Conservation (phyloP, 306 rosid genomes). For the Vachellia collinsii region DNA sequence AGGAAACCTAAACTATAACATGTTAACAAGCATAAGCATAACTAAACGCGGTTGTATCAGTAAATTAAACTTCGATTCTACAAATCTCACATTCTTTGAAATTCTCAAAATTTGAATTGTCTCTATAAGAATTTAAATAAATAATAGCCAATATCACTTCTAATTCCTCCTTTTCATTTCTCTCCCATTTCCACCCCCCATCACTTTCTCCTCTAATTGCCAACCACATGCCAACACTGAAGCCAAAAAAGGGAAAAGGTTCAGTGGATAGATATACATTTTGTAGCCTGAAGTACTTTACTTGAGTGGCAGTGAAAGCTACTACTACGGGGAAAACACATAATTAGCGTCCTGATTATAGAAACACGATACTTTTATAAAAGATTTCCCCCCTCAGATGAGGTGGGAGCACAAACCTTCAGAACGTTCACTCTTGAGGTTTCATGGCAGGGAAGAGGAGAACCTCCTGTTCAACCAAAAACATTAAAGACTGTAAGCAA, state of each 20-base stretch:
- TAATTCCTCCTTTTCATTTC: background rate
- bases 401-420: conserved; percentile 40
- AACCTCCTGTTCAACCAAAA: conserved; percentile 70
- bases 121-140: background rate
- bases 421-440: conserved; percentile 68
- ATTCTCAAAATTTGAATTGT: background rate
- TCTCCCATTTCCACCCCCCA: background rate
- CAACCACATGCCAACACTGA: background rate
- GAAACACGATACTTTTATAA: background rate
- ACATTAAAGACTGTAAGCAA: background rate
- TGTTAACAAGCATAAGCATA: background rate
- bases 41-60: background rate
- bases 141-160: background rate
- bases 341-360: background rate
- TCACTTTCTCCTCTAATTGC: background rate
- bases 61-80: background rate
- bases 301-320: background rate
- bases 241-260: background rate
- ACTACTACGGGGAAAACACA: background rate
- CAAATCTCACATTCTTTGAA: background rate
- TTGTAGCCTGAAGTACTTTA: background rate
- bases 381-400: background rate
- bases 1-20: background rate
- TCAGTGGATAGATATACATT: background rate
- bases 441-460: conserved; percentile 96